phyloP scores from a whole-genome alignment of 2,329 filamentous ascomycete genomes.

The Cryphonectria parasitica region DNA sequence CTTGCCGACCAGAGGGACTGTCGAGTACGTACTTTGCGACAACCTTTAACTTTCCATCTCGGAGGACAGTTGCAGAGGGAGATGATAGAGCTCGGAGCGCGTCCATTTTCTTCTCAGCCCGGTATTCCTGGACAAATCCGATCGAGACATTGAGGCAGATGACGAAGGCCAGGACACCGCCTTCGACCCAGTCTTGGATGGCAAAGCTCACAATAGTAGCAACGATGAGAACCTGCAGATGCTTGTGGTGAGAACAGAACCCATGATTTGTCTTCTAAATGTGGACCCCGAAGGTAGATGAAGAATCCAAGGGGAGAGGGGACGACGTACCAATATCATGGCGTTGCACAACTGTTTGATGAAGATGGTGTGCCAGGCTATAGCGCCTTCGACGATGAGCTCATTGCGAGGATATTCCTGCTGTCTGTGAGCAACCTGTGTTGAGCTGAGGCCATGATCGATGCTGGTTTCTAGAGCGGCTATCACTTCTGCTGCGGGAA shows the following conservation, averaged over 20 bases:
- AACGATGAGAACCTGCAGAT: slow-evolving; percentile 72
- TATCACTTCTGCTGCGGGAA: slow-evolving; percentile 65
- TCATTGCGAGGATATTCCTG: slow-evolving; percentile 69
- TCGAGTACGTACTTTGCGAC: slow-evolving; percentile 56
- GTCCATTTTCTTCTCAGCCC: slow-evolving; percentile 70
- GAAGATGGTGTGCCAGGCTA: slow-evolving; percentile 73
- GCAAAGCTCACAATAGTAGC: slow-evolving; percentile 75
- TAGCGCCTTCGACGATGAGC: slow-evolving; percentile 68
- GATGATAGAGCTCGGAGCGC: slow-evolving; percentile 64
- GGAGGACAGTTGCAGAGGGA: slow-evolving; percentile 65
- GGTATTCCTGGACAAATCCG: slow-evolving; percentile 67
- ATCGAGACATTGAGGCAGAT: slow-evolving; percentile 68
- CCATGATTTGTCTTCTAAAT: slow-evolving; percentile 32
- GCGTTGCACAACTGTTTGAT: slow-evolving; percentile 76
- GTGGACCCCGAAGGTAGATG: background rate
- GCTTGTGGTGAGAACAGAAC: slow-evolving; percentile 46
- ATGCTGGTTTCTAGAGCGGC: slow-evolving; percentile 64
- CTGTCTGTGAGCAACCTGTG: slow-evolving; percentile 62
- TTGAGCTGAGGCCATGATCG: slow-evolving; percentile 67
- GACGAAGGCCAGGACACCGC: slow-evolving; percentile 40
- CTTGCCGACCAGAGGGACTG: background rate
- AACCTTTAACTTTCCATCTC: slow-evolving; percentile 60
- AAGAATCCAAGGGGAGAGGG: background rate
- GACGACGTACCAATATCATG: slow-evolving; percentile 68
- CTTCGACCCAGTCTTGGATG: slow-evolving; percentile 53